Base-by-base conservation (phyloP, 768 basidiomycete genomes). In the Daedaleopsis nitida region DNA sequence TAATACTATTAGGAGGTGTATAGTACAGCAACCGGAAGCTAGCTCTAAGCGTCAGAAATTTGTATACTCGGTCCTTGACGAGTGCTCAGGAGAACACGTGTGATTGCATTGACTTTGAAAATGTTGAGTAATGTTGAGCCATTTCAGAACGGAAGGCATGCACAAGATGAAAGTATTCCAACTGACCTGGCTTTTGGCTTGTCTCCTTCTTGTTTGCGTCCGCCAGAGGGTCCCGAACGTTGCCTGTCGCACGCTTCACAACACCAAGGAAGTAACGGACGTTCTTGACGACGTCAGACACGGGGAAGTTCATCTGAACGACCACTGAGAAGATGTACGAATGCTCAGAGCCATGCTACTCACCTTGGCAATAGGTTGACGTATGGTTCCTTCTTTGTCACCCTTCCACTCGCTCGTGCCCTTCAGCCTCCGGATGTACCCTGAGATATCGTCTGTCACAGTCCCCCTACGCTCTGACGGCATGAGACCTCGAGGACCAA, bases 351-450 rank as follows among this genome's bases (percentile, higher is more conserved):
- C 11, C 45, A 57, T 12, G 14, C 13, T 32, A 74, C 82, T 64
- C 59, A 94, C 94, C 70, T 86, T 86, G 10, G 85, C 93, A 63
- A 95, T 86, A 39, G 93, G 87, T 53, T 90, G 83, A 45, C 91
- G 85, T 51, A 98, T 92, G 32, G 87, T 88, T 9, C 96, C 95
- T 32, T 80, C 74, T 71, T 89, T 89, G 76, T 97, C 94, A 10
- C 92, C 93, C 75, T 88, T 92, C 94, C 96, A 99, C 71, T 98
- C 95, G 49, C 88, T 86, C 5, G 88, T 87, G 13, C 92, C 93
- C 58, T 86, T 84, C 38, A 96, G 82, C 52, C 85, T 84, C 66
- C 85, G 81, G 58, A 99, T 86, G 65, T 91, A 96, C 13, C 86
- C 86, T 14, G 81, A 87, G 44, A 98, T 80, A 61, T 98, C 93